Base-by-base conservation (phyloP, 192 early-diverging fungal genomes). In the Phlyctochytrium bullatum region DNA sequence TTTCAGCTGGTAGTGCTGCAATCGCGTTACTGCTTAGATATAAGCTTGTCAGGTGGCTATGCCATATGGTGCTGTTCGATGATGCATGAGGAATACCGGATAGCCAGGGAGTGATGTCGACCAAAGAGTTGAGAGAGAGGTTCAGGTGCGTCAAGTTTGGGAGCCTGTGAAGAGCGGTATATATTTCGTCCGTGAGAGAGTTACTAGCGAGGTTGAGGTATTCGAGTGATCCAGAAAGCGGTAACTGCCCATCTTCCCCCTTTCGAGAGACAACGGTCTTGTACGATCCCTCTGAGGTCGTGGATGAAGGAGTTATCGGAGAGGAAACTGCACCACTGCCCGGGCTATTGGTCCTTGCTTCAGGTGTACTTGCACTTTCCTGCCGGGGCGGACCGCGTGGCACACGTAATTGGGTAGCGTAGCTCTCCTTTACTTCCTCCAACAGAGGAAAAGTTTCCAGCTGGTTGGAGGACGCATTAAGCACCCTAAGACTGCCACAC, bases 11-110 rank as follows among this genome's bases (percentile, higher is more conserved):
- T 20, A 96, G 73, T 0, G 88, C 88, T 24, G 88, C 82, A 61
- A 96, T 79, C 50, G 92, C 85, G 70, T 94, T 95, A 1, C 94
- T 93, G 16, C 88, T 88, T 34, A 96, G 67, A 71, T 93, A 90
- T 24, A 96, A 77, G 64, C 93, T 92, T 16, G 73, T 78, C 59
- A 95, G 66, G 60, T 91, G 79, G 61, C 30, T 32, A 75, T 84
- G 69, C 86, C 83, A 67, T 83, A 88, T 27, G 25, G 61, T 65
- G 58, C 60, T 62, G 40, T 47, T 47, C 10, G 10, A 14, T 0
- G 67, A 47, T 20, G 59, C 47, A 12, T 62, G 58, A 4, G 65
- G 47, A 12, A 64, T 61, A 24, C 59, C 70, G 27, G 73, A 65
- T 79, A 87, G 69, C 2, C 90, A 84, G 59, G 89, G 78, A 17